A percentile compares a stretch with the other conserved stretches of the same genome.
phyloP scores from a whole-genome alignment of 1,284 basidiomycete species.

The Megacollybia platyphylla region DNA sequence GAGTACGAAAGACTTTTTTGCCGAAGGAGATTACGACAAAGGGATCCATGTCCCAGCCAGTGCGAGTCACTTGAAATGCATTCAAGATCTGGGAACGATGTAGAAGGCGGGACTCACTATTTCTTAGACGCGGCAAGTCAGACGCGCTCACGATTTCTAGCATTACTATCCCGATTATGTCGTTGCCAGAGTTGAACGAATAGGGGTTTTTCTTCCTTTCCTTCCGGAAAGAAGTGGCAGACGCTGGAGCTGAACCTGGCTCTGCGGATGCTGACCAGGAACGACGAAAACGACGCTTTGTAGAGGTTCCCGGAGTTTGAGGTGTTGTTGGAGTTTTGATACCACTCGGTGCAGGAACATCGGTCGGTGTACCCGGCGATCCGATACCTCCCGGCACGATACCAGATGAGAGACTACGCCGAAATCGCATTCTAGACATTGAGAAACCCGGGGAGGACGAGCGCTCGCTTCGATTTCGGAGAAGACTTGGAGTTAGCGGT shows the following conservation, averaged over 20 bases:
- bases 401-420: background rate
- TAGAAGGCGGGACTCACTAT: constrained; percentile 44
- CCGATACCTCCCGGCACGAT: background rate
- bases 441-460: background rate
- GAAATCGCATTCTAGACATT: background rate
- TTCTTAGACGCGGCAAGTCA: constrained; percentile 80
- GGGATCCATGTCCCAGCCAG: constrained; percentile 94
- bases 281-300: background rate
- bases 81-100: background rate
- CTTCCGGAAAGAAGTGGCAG: background rate
- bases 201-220: constrained; percentile 24
- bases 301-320: background rate
- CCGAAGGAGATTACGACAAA: constrained; percentile 95
- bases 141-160: constrained; percentile 59
- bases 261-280: background rate
- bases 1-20: constrained; percentile 93
- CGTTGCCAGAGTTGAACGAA: constrained; percentile 51
- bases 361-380: too few relatives aligned
- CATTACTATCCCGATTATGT: constrained; percentile 92
- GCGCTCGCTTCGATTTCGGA: background rate
- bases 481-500: background rate
- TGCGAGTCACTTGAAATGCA: constrained; percentile 52
- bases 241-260: too few relatives aligned
- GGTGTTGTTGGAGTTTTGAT: background rate
- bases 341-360: background rate